phyloP scores from a whole-genome alignment of 2,329 filamentous ascomycete species.

The Monascus ruber region DNA sequence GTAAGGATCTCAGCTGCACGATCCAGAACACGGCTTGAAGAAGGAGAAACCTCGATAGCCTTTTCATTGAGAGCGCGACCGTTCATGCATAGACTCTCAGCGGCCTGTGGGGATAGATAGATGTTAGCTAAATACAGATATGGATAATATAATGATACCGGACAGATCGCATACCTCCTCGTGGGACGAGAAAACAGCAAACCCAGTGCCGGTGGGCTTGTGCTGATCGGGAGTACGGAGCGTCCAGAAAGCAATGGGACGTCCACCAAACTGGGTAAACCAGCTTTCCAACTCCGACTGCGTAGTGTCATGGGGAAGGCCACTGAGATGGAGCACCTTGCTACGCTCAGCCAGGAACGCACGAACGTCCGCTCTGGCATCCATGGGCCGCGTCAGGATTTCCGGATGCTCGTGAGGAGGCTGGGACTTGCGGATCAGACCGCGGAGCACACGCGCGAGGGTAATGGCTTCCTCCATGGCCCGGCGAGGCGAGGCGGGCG shows the following conservation, averaged over 20 bases:
- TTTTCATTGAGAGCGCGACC: constrained; percentile 96
- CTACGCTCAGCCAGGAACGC: constrained; percentile 93
- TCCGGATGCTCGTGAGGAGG: constrained; percentile 88
- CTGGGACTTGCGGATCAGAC: constrained; percentile 91
- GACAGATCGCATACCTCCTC: constrained; percentile 65
- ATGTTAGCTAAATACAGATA: constrained; percentile 2
- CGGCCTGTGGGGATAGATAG: constrained; percentile 51
- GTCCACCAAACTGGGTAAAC: constrained; percentile 97
- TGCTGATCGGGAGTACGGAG: constrained; percentile 95
- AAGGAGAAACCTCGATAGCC: constrained; percentile 96
- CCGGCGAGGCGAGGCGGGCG: constrained; percentile 85
- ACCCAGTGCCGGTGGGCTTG: constrained; percentile 97
- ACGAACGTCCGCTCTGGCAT: constrained; percentile 88
- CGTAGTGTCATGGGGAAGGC: constrained; percentile 92
- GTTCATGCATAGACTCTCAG: constrained; percentile 98
- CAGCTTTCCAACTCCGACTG: constrained; percentile 98
- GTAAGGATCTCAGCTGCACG: constrained; percentile 91
- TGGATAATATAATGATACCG: constrained; percentile 2
- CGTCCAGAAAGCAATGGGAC: constrained; percentile 98
- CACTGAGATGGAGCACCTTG: constrained; percentile 97
- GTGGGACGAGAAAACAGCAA: constrained; percentile 96
- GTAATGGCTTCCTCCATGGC: constrained; percentile 98
- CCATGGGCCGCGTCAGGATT: constrained; percentile 88
- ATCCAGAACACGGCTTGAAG: constrained; percentile 91
- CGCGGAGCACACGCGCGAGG: constrained; percentile 79